Evolutionary conservation across 441 rosid genomes (phyloP).

Genomic region (Syzygium syzygioides): DNA sequence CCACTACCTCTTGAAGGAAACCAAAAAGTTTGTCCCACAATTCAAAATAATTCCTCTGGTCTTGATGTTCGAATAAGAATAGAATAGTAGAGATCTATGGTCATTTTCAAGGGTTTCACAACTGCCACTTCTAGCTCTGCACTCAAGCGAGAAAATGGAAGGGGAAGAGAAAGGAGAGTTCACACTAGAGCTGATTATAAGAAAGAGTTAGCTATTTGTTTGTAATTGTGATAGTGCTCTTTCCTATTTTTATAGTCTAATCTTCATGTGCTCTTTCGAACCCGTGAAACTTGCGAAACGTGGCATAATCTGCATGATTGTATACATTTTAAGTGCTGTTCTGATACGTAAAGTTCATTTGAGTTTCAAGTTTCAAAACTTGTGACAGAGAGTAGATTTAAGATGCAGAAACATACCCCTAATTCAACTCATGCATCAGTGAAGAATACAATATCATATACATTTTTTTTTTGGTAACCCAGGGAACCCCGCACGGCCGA

Average conservation of each 20-base stretch:
- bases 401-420: background rate
- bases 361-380: background rate
- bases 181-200: background rate
- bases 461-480: no score
- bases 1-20: background rate
- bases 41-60: background rate
- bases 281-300: accelerated
- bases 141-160: background rate
- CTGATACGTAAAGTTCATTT: background rate
- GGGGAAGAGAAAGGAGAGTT: background rate
- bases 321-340: background rate
- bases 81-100: background rate
- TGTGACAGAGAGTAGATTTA: background rate
- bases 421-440: background rate
- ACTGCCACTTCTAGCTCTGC: background rate
- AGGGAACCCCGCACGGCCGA: no score
- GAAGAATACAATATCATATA: background rate
- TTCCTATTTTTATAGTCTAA: background rate
- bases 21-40: background rate
- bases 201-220: background rate
- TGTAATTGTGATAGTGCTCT: background rate
- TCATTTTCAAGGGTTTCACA: background rate
- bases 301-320: background rate
- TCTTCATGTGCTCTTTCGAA: accelerated
- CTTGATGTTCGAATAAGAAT: background rate